Base-by-base conservation (phyloP, 106 monocot species). In the Acanthochlamys bracteata region DNA sequence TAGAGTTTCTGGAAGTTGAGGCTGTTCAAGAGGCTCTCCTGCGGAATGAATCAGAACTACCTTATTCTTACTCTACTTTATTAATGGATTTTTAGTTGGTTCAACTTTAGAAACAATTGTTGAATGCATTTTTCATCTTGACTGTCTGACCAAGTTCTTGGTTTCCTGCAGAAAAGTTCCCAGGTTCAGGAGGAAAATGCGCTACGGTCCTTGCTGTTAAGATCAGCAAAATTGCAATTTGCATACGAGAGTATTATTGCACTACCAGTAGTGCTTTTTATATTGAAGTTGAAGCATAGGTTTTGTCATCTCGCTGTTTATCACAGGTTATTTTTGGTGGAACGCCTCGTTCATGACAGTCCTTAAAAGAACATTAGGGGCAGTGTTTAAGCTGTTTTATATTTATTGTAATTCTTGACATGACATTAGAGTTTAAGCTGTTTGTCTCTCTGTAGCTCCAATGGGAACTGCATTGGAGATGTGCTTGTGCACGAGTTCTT, bases 1-100 rank as follows among this genome's bases (percentile, higher is more conserved):
- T 95, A 26, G 86, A 95, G 25, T 90, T 87, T 70, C 57, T 95
- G 17, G 94, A 95, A 70, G 45, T 64, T 7, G 90, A 91, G 62
- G 96, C 83, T 67, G 82, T 96, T 63, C 88, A 91, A 52, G 82
- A 85, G 69, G 96, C 96, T 63, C 46, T 90, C 55, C 75, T 68
- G 20, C 60, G 91, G 64, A 88, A 83, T 60, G 96, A 96, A 74
- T 96, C 96, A 60, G 84, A 88, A 42, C 49, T 20, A 55, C 55
- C 55, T 20, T 51, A 79, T 65, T 79, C 74, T 27, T 75, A 80
- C 25, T 80, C 79, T 39, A 86, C 86, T n/a, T 95, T n/a, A n/a
- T n/a, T n/a, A n/a, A 87, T 64, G 75, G 84, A 43, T 90, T 87
- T n/a, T 54, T 90, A 86, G 86, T 90, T 41, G 61, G 23, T 51